Evolutionary conservation across 169 alveolate genomes (phyloP).

Genomic region (Eimeria necatrix): DNA sequence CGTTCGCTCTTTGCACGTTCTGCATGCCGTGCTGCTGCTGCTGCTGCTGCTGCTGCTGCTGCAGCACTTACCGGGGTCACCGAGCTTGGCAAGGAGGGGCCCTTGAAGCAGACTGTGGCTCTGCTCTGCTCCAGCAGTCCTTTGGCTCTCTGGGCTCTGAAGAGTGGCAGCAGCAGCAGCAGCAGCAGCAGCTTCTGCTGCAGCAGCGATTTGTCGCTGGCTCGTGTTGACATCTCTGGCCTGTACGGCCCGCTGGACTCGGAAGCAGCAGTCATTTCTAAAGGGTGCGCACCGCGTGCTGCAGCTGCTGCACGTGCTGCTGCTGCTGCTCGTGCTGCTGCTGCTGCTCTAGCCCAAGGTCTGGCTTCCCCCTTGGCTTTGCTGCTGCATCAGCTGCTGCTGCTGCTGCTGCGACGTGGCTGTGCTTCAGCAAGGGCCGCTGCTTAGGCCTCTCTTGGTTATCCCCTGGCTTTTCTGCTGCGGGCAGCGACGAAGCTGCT

Average conservation of each 20-base stretch:
- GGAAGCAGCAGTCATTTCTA: constrained; percentile 53
- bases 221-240: not conserved
- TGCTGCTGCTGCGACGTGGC: constrained; percentile 27
- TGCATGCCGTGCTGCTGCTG: not conserved
- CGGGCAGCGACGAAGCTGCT: not conserved
- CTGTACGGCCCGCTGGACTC: constrained; percentile 5
- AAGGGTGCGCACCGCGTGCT: constrained; percentile 36
- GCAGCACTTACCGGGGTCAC: not conserved
- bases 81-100: not conserved
- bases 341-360: not conserved
- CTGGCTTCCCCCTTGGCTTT: not conserved
- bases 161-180: not conserved
- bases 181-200: not conserved
- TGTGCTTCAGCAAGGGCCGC: constrained; percentile 64
- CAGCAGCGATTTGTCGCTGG: constrained; percentile 1
- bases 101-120: constrained; percentile 2
- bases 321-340: constrained; percentile 34
- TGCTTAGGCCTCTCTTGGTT: constrained; percentile 31
- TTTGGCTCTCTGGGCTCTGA: constrained; percentile 47
- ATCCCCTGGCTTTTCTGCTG: constrained; percentile 16
- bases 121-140: constrained; percentile 46
- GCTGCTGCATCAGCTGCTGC: constrained; percentile 41
- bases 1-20: too few species aligned
- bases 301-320: constrained; percentile 31
- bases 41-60: constrained; percentile 34